Base-by-base conservation (phyloP, 768 basidiomycete genomes). In the Tylopilus subfusipes region DNA sequence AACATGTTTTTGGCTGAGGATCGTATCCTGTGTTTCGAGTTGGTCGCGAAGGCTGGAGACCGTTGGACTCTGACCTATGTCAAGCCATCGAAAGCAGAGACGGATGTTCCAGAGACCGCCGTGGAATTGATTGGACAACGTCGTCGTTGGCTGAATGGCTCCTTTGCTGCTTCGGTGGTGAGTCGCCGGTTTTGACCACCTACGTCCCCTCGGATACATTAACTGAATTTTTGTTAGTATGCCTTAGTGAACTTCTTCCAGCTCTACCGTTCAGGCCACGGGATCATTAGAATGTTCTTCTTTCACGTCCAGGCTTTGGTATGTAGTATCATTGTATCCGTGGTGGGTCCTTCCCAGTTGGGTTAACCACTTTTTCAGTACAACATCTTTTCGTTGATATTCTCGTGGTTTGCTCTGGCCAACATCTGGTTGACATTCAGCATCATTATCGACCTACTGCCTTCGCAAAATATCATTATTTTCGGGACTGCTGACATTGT, bases 11-110 rank as follows among this genome's bases (percentile, higher is more conserved):
- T 90, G 66, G 93, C 93, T 53, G 93, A 95, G 74, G 93, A 96
- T 77, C 91, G 95, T 77, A 98, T 98, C 60, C 80, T 98, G 25
- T 98, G 95, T 73, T 98, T 98, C 73, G 95, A 98, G 69, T 78
- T 98, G 50, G 94, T 95, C 21, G 93, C 95, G 12, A 98, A 98
- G 72, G 84, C 82, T 1, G 80, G 81, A 40, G 90, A 92, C 59
- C 76, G 80, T 56, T 98, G 96, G 96, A 90, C 88, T 2, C 74
- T 98, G 64, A 84, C 83, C 14, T 90, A 90, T 61, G 95, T 98
- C 66, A 97, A 98, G 72, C 92, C 93, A 12, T 90, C 88, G 64
- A 98, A 95, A 68, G 93, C 93, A 13, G 93, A 95, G 74, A 96
- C 94, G 0, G 93, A 95, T 76, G 93, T 96, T n/a, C 91, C 91